Conservation (phyloP, 306 rosid genomes). For the Sophora flavescens region DNA sequence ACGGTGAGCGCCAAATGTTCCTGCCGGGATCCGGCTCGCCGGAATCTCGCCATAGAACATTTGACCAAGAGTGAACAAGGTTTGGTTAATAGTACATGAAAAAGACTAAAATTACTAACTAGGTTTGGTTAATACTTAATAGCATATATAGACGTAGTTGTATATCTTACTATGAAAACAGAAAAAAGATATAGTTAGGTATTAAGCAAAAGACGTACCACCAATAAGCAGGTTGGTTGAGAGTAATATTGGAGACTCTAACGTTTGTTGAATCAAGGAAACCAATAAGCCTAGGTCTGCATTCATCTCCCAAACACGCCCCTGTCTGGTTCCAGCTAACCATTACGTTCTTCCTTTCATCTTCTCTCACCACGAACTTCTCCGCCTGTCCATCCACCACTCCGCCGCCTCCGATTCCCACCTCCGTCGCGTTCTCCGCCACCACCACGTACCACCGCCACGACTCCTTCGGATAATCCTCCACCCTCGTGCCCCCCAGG, state of each 20-base stretch:
- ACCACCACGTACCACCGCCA: conserved; percentile 79
- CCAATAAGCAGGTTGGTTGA: conserved; percentile 90
- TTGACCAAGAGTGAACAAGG: too few relatives aligned
- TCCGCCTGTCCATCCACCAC: conserved; percentile 85
- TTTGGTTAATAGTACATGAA: too few relatives aligned
- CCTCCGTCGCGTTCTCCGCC: conserved; percentile 85
- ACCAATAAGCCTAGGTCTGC: conserved; percentile 86
- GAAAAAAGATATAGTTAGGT: too few relatives aligned
- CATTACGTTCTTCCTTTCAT: conserved; percentile 86
- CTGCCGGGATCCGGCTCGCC: too few relatives aligned
- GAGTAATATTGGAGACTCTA: conserved; percentile 59
- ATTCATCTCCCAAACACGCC: conserved; percentile 84
- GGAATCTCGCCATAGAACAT: too few relatives aligned
- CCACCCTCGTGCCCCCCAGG: conserved; percentile 64
- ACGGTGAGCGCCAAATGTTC: too few relatives aligned
- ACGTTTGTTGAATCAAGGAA: conserved; percentile 66
- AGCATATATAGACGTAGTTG: too few relatives aligned
- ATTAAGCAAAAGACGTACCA: conserved; percentile 75
- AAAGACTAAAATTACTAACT: too few relatives aligned
- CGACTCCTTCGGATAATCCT: conserved; percentile 73
- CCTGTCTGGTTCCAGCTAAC: conserved; percentile 95
- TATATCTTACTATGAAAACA: too few relatives aligned
- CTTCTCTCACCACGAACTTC: conserved; percentile 71
- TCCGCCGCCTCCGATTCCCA: conserved; percentile 88
- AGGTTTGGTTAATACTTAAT: too few relatives aligned